phyloP scores from a whole-genome alignment of 2,329 filamentous ascomycete genomes.

The Fusarium sp. region DNA sequence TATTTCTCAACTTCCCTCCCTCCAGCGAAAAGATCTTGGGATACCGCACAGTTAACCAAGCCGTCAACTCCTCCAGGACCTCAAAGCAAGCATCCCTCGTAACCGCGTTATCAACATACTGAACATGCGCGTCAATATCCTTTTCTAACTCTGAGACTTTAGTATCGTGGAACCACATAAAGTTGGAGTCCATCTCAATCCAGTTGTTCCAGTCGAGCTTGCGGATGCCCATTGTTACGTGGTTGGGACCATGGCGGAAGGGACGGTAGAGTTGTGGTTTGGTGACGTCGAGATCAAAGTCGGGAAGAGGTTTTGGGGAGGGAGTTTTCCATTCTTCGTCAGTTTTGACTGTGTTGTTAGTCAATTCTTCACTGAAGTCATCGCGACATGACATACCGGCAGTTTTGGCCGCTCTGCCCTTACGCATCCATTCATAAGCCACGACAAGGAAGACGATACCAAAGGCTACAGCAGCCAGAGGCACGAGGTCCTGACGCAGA shows the following conservation, averaged over 20 bases:
- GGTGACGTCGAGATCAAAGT: conserved; percentile 28
- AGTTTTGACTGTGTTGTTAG: background rate
- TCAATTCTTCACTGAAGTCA: accelerated
- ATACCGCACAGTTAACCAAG: conserved; percentile 19
- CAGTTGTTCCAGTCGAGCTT: conserved; percentile 36
- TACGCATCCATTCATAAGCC: background rate
- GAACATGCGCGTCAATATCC: conserved; percentile 26
- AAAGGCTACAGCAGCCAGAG: background rate
- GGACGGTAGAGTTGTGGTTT: conserved; percentile 31
- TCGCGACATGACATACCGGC: background rate
- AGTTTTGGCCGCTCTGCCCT: background rate
- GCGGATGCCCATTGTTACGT: conserved; percentile 37
- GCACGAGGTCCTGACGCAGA: background rate
- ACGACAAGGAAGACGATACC: background rate
- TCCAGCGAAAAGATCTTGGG: conserved; percentile 32
- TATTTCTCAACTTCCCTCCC: background rate
- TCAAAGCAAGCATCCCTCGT: conserved; percentile 37
- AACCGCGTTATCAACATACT: conserved; percentile 27
- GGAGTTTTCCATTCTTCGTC: conserved; percentile 17
- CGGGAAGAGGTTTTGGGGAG: background rate
- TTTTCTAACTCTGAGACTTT: conserved; percentile 35
- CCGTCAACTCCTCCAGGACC: conserved; percentile 24
- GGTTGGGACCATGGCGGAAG: conserved; percentile 30
- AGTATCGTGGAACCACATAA: conserved; percentile 24
- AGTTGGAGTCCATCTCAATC: conserved; percentile 41